Percentiles rank a stretch among this genome's conserved stretches.
phyloP scores from a whole-genome alignment of 2,329 filamentous ascomycete genomes.

The Escovopsis sp. region DNA sequence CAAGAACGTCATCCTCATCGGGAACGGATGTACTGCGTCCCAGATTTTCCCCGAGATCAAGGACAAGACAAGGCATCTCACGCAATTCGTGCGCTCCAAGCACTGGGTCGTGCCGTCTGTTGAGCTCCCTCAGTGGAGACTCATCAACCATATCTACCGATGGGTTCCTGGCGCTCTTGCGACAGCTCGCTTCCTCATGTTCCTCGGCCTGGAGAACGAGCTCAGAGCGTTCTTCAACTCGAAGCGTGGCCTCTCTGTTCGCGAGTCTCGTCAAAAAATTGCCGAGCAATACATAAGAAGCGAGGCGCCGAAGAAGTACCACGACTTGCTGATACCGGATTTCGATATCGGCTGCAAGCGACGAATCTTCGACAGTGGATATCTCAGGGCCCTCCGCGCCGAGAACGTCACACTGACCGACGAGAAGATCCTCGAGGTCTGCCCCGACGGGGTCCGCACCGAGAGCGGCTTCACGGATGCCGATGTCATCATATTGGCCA shows the following conservation, averaged over 20 bases:
- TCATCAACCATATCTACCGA: conserved; percentile 22
- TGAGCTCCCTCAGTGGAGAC: conserved; percentile 8
- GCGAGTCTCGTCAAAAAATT: conserved; percentile 21
- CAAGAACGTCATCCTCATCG: conserved; percentile 38
- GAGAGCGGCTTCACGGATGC: conserved; percentile 29
- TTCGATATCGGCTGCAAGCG: conserved; percentile 50
- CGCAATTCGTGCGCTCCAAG: conserved; percentile 27
- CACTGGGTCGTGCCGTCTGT: conserved; percentile 27
- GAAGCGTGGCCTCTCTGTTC: conserved; percentile 20
- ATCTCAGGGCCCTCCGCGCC: conserved; percentile 36
- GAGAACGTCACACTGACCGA: conserved; percentile 33
- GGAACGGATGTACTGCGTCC: conserved; percentile 39
- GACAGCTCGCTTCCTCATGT: conserved; percentile 29
- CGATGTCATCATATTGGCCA: conserved; percentile 47
- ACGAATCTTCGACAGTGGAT: conserved; percentile 43
- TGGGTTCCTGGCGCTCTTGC: conserved; percentile 29
- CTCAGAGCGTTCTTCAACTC: conserved; percentile 21
- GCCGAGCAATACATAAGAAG: conserved; percentile 27
- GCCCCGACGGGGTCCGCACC: conserved; percentile 24
- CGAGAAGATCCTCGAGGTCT: conserved; percentile 32
- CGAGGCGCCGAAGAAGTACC: conserved; percentile 42
- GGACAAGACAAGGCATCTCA: conserved; percentile 18
- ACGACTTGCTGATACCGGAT: conserved; percentile 45
- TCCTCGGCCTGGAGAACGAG: conserved; percentile 19
- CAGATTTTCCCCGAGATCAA: conserved; percentile 36